Evolutionary conservation across 176 grass and related monocot species (phyloP).

Genomic region (Phoenix dactylifera): DNA sequence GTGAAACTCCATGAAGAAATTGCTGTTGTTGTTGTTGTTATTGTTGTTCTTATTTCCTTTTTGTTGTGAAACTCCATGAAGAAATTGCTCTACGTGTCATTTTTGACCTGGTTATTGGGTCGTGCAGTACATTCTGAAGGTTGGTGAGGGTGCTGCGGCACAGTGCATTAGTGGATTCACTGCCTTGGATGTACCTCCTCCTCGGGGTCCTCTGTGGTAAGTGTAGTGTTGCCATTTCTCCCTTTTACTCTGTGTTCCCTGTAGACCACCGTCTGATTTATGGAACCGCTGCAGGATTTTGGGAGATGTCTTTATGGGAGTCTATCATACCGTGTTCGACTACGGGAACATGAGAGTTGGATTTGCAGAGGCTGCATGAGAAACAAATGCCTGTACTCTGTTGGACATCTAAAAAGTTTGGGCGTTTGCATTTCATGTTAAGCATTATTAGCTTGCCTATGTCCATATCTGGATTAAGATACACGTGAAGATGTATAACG

Average conservation of each 20-base stretch:
- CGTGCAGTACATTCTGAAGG: conserved; percentile 79
- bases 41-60: too few species aligned
- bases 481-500: too few species aligned
- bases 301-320: conserved; percentile 98
- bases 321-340: conserved; percentile 83
- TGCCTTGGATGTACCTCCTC: conserved; percentile 67
- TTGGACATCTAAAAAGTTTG: too few species aligned
- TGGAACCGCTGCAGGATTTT: conserved; percentile 60
- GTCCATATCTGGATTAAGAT: too few species aligned
- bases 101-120: neutral
- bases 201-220: conserved; percentile 91
- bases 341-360: conserved; percentile 67
- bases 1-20: too few species aligned
- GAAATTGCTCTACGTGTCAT: neutral
- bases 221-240: neutral
- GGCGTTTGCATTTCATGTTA: too few species aligned
- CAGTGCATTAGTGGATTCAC: conserved; percentile 99
- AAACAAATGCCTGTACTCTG: too few species aligned
- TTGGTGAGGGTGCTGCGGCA: conserved; percentile 46
- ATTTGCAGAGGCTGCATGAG: conserved; percentile 48
- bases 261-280: neutral
- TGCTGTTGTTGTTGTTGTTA: too few species aligned
- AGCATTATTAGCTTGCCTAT: too few species aligned
- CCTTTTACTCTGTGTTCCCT: neutral
- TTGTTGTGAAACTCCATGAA: too few species aligned